Evolutionary conservation across 352 stramenopile genomes (phyloP).

Genomic region (Globisporangium middletonii): DNA sequence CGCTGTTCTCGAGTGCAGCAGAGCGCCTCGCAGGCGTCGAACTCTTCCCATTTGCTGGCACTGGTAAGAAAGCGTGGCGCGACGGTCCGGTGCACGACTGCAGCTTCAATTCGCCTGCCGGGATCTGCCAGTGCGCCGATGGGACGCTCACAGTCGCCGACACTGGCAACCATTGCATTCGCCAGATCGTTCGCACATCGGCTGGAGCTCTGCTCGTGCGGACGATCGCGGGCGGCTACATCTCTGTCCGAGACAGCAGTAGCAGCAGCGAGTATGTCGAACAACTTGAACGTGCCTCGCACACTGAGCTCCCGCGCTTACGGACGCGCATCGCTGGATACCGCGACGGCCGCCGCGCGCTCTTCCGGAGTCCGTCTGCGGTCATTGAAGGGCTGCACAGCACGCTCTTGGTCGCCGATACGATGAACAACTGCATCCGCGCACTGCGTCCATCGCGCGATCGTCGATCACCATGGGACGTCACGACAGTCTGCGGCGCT

Average conservation of each 20-base stretch:
- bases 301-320: constrained; percentile 4
- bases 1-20: constrained; percentile 8
- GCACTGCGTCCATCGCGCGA: constrained; percentile 16
- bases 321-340: constrained; percentile 20
- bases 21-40: constrained; percentile 18
- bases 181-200: constrained; percentile 21
- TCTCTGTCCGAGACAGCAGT: not conserved
- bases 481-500: constrained; percentile 26
- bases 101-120: constrained; percentile 35
- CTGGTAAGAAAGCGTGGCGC: constrained; percentile 30
- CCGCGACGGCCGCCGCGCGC: constrained; percentile 21
- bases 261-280: constrained; percentile 2
- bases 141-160: constrained; percentile 37
- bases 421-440: constrained; percentile 57
- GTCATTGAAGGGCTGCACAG: constrained; percentile 22
- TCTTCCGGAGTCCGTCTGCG: constrained; percentile 37
- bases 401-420: constrained; percentile 41
- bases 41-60: constrained; percentile 40
- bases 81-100: constrained; percentile 33
- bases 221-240: constrained; percentile 29
- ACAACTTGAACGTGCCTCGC: constrained; percentile 1
- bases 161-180: constrained; percentile 54
- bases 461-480: constrained; percentile 15
- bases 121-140: constrained; percentile 31
- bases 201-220: constrained; percentile 24